Percentiles rank a stretch among this genome's conserved stretches.
Evolutionary conservation across 225 moss, liverwort and hornwort genomes (phyloP).

Genomic region (Bryum argenteum): DNA sequence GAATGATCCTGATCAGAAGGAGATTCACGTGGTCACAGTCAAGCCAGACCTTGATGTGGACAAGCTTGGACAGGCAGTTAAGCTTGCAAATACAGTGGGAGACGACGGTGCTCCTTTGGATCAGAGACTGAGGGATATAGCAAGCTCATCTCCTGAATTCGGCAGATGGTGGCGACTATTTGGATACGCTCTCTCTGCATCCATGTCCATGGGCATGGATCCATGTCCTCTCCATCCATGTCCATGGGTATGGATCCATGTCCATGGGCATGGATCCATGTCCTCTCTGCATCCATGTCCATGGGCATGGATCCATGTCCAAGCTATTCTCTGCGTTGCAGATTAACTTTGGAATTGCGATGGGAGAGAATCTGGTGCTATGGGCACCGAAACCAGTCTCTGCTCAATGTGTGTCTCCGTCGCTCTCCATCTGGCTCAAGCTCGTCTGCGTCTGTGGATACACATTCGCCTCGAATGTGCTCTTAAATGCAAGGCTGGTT

Average conservation of each 20-base stretch:
- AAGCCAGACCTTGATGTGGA: slow-evolving; percentile 60
- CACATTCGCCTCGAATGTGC: slow-evolving; percentile 55
- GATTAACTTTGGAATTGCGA: slow-evolving; percentile 67
- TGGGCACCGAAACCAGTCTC: slow-evolving; percentile 58
- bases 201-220: too few species aligned
- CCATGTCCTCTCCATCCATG: too few species aligned
- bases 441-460: slow-evolving; percentile 64
- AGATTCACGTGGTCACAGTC: slow-evolving; percentile 65
- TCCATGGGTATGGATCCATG: too few species aligned
- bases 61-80: slow-evolving; percentile 66
- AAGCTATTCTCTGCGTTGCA: slow-evolving; percentile 68
- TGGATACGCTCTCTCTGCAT: too few species aligned
- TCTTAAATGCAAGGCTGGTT: slow-evolving; percentile 59
- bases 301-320: slow-evolving; percentile 58
- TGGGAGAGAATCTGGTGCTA: slow-evolving; percentile 62
- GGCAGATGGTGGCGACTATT: slow-evolving; percentile 58
- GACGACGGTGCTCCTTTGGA: slow-evolving; percentile 38
- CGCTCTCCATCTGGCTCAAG: slow-evolving; percentile 42
- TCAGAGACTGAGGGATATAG: slow-evolving; percentile 60
- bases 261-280: too few species aligned
- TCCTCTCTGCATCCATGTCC: slow-evolving; percentile 60
- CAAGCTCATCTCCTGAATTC: slow-evolving; percentile 52
- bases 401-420: slow-evolving; percentile 34
- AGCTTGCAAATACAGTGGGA: slow-evolving; percentile 60
- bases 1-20: slow-evolving; percentile 49